These are phyloP conservation scores for Pharnaceum exiguum DNA, from an alignment of 148 eudicot genomes.

Conservation along the genomic window DNA sequence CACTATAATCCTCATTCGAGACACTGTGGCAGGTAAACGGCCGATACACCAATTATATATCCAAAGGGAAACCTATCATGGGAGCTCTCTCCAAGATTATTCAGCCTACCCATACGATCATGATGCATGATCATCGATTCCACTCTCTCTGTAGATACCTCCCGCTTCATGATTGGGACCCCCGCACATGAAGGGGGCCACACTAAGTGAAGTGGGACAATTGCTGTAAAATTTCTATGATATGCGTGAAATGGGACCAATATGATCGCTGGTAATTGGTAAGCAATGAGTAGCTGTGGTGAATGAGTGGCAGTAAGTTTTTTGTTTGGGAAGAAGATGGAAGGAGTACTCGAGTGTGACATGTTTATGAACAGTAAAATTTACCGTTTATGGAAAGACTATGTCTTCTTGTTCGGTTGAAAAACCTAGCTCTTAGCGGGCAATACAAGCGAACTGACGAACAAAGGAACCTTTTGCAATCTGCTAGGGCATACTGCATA, in stretches of 20 bases:
- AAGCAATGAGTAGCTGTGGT: slow-evolving; percentile 11
- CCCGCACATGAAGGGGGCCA: slow-evolving; percentile 24
- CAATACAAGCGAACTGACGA: too few species aligned
- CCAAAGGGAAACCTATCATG: slow-evolving; percentile 19
- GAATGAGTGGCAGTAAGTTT: not conserved
- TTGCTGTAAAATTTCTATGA: slow-evolving; percentile 23
- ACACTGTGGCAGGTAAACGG: slow-evolving; percentile 22
- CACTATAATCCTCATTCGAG: slow-evolving; percentile 21
- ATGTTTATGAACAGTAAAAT: slow-evolving; percentile 19
- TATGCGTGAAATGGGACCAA: slow-evolving; percentile 5
- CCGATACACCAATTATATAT: slow-evolving; percentile 22
- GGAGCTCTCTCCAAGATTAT: not conserved
- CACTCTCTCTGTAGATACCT: too few species aligned
- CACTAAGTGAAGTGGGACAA: slow-evolving; percentile 6
- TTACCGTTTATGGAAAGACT: slow-evolving; percentile 16
- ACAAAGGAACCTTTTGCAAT: too few species aligned
- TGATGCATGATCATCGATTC: too few species aligned
- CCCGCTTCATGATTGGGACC: slow-evolving; percentile 19
- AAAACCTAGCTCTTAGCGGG: not conserved
- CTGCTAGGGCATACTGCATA: too few species aligned
- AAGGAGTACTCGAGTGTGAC: slow-evolving; percentile 16
- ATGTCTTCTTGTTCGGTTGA: slow-evolving; percentile 14
- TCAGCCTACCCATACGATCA: not conserved
- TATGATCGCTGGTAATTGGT: not conserved
- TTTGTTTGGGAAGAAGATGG: not conserved